Evolutionary conservation across 495 filamentous ascomycete species (phyloP), one percentile per base, ranked within the genome.

Genomic region (Staphylotrichum tortipilum): DNA sequence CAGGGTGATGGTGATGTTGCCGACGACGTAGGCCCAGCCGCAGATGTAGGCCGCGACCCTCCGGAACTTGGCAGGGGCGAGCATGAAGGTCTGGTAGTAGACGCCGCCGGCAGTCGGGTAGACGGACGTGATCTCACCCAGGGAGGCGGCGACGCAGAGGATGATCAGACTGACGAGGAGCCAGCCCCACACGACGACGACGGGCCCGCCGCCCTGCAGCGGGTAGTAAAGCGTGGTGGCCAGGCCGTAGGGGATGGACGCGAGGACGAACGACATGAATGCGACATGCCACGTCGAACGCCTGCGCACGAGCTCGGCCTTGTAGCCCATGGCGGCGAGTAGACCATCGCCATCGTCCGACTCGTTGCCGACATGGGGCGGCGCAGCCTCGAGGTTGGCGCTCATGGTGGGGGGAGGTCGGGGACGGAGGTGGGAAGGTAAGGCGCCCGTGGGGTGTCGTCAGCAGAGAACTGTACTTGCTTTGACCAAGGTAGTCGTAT

Each of bases 151-250:
- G 15, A 78, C 74, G 52, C 68, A 73, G 39, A 78, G 58, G 39
- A 75, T 73, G 51, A 78, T 77, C 28, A 70, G 54, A 38, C 50
- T 55, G 29, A 79, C 72, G 23, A 66, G 56, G 18, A 77, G 57
- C 76, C 76, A 79, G 38, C 76, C 75, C 81, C 81, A 86, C 61
- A 86, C 76, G 46, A 85, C 78, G 43, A 77, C 78, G 5, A 80
- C 81, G 7, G 79, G 76, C 24, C 81, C 78, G 44, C 83, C 82
- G 56, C 79, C 78, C 39, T 76, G 72, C 38, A 87, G 72, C 14
- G 80, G 79, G 56, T 84, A 84, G 67, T 79, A 83, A 34, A 87
- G 64, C 44, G 83, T 87, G 26, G 83, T 86, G 55, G 78, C 79
- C 26, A 85, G 73, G 35, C 83, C 83, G 54, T 81, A 87, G 14